These are phyloP conservation scores for Apiotrichum sp. DNA, from an alignment of 1,284 basidiomycete species.

Conservation along the genomic window DNA sequence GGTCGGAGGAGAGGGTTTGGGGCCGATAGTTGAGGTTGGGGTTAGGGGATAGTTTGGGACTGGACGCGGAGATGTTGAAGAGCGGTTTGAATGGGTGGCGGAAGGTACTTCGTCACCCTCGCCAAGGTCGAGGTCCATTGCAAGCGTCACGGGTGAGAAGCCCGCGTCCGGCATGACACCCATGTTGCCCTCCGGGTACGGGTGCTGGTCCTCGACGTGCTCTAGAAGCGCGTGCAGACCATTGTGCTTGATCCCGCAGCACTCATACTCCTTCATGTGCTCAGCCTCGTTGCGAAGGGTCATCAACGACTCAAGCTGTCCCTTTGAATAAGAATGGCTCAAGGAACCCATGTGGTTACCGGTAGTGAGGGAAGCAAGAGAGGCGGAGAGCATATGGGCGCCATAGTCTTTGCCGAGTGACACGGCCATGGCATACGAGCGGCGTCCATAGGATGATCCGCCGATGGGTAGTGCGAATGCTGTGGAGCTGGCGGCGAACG, in stretches of 20 bases:
- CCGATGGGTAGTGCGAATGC: slow-evolving; percentile 30
- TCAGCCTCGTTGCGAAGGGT: slow-evolving; percentile 33
- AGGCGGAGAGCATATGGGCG: slow-evolving; percentile 28
- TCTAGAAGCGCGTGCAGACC: slow-evolving; percentile 42
- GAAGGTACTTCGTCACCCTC: slow-evolving; percentile 16
- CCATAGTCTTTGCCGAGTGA: slow-evolving; percentile 17
- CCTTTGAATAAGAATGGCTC: slow-evolving; percentile 33
- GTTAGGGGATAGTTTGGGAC: slow-evolving; percentile 38
- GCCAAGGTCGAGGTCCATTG: slow-evolving; percentile 42
- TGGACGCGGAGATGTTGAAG: slow-evolving; percentile 25
- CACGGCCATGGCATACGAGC: slow-evolving; percentile 41
- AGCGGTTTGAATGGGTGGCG: slow-evolving; percentile 27
- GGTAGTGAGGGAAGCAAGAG: slow-evolving; percentile 38
- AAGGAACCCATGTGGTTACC: slow-evolving; percentile 17
- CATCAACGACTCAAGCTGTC: slow-evolving; percentile 37
- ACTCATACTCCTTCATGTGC: slow-evolving; percentile 37
- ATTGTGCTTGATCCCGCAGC: slow-evolving; percentile 32
- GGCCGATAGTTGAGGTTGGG: slow-evolving; percentile 7
- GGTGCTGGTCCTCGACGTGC: slow-evolving; percentile 44
- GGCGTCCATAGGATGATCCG: slow-evolving; percentile 23
- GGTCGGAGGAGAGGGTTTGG: slow-evolving; percentile 4
- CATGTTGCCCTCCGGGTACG: slow-evolving; percentile 28
- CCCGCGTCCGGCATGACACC: slow-evolving; percentile 15
- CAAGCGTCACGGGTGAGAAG: slow-evolving; percentile 38
- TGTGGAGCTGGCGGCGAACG: slow-evolving; percentile 28